Conservation (phyloP, 2,329 filamentous ascomycete species). For the Fusarium sp. region DNA sequence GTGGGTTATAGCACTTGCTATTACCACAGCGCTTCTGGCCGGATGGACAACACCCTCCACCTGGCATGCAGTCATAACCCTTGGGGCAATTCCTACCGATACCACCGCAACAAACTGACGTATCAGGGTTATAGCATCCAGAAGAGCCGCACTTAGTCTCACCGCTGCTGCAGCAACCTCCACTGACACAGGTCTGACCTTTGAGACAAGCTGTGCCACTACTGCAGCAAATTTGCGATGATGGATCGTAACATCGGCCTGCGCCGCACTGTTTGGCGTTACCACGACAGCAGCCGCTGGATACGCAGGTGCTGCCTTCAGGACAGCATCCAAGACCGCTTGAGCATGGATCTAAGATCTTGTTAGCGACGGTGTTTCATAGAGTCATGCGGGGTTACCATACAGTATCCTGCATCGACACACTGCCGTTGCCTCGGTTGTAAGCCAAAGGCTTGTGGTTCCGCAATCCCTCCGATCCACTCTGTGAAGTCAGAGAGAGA, state of each 20-base stretch:
- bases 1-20: conserved; percentile 11
- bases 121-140: neutral
- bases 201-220: neutral
- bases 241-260: neutral
- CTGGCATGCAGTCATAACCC: neutral
- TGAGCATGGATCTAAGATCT: neutral
- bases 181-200: neutral
- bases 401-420: neutral
- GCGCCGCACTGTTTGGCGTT: neutral
- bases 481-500: neutral
- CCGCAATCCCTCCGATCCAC: neutral
- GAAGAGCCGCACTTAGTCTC: neutral
- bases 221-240: neutral
- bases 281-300: neutral
- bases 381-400: fast-evolving
- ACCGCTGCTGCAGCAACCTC: neutral
- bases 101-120: neutral
- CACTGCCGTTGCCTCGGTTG: neutral
- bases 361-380: fast-evolving
- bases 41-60: conserved; percentile 1
- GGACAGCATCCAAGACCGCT: conserved; percentile 4
- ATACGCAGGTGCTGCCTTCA: neutral
- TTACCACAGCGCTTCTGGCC: conserved; percentile 7
- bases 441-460: neutral
- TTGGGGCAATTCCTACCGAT: neutral